A percentile compares a stretch with the other conserved stretches of the same genome.
Evolutionary conservation across 148 eudicot genomes (phyloP).

Genomic region (Polygonum maritimum): DNA sequence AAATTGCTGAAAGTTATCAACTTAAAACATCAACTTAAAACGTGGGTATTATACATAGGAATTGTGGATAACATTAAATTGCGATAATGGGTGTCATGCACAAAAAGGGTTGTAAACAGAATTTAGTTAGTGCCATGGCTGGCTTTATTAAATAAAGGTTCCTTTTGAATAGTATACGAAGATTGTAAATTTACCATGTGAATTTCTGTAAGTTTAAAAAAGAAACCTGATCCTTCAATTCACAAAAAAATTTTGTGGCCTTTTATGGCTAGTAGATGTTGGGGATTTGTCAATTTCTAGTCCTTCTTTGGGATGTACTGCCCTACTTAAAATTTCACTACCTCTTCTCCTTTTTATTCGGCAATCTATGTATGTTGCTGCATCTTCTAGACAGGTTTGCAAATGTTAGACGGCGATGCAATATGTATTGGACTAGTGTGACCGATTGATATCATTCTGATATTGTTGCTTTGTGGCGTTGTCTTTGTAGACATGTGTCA

Average conservation of each 20-base stretch:
- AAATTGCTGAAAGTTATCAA: background rate
- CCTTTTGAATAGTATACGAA: background rate
- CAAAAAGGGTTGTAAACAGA: background rate
- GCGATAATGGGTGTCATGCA: background rate
- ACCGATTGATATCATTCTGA: background rate
- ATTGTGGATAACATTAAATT: background rate
- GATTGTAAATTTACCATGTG: background rate
- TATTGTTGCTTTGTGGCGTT: background rate
- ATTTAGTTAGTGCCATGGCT: background rate
- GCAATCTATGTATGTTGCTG: background rate
- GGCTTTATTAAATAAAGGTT: background rate
- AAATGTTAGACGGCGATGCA: background rate
- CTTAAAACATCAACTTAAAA: background rate
- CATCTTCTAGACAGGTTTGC: background rate
- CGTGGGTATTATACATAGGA: background rate
- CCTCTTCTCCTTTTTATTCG: background rate
- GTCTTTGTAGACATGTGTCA: constrained; percentile 59
- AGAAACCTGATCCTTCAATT: background rate
- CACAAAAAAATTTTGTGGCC: background rate
- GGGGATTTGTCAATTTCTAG: background rate
- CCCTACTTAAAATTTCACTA: background rate
- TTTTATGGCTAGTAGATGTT: too few relatives aligned
- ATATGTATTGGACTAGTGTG: background rate
- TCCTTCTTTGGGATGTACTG: background rate
- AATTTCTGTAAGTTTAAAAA: too few relatives aligned